Conservation (phyloP, 1,139 yeast species). For the Scheffersomyces stambukii region DNA sequence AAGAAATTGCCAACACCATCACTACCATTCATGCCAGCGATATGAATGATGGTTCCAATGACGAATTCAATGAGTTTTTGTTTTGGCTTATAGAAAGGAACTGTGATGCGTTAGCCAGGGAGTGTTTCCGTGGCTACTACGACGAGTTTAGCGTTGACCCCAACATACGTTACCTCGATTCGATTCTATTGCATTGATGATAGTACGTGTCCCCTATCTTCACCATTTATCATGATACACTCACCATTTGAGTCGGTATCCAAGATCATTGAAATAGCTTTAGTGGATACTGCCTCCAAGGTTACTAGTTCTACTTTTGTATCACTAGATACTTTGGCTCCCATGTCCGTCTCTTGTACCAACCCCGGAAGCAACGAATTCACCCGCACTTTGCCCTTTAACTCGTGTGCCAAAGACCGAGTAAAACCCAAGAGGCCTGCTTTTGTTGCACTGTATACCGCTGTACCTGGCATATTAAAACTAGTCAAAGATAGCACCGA, state of each 20-base stretch:
- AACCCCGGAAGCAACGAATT: slow-evolving; percentile 73
- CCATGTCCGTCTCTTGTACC: slow-evolving; percentile 72
- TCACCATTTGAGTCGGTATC: slow-evolving; percentile 38
- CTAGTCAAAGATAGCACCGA: slow-evolving; percentile 57
- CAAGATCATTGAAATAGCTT: slow-evolving; percentile 24
- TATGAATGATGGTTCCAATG: too few species aligned
- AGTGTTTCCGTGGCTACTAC: slow-evolving; percentile 1
- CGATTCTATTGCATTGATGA: neutral
- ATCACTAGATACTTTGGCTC: slow-evolving; percentile 19
- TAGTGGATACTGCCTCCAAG: slow-evolving; percentile 22
- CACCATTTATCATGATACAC: slow-evolving; percentile 20
- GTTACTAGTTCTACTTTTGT: slow-evolving; percentile 13
- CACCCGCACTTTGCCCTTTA: slow-evolving; percentile 50
- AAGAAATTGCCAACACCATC: too few species aligned
- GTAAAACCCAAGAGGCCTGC: slow-evolving; percentile 75
- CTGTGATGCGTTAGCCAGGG: slow-evolving; percentile 1
- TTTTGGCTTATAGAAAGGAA: slow-evolving; percentile 12
- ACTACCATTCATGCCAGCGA: too few species aligned
- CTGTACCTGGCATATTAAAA: slow-evolving; percentile 52
- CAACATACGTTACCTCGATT: neutral
- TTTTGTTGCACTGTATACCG: slow-evolving; percentile 77
- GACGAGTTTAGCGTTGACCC: neutral
- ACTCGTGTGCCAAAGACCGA: slow-evolving; percentile 57
- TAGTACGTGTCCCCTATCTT: too few species aligned
- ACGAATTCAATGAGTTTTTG: slow-evolving; percentile 16